Evolutionary conservation across 345 rosid species (phyloP).

Genomic region (Ceriops decandra): DNA sequence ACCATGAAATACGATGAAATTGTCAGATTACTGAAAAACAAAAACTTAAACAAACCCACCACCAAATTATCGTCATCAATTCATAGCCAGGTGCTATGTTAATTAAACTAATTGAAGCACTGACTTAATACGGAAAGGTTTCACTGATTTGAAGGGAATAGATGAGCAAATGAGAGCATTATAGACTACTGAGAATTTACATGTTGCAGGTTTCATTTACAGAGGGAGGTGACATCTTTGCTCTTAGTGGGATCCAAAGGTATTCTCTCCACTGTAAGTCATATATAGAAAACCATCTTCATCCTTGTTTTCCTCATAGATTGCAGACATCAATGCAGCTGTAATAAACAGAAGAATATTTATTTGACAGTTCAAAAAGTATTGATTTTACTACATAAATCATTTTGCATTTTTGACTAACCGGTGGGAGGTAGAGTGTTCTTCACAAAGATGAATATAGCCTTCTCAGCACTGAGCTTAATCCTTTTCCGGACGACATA

Average conservation of each 20-base stretch:
- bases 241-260: slow-evolving; percentile 41
- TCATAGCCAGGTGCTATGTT: not conserved
- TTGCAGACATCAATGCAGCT: slow-evolving; percentile 64
- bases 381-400: not conserved
- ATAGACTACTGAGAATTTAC: slow-evolving; percentile 31
- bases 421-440: slow-evolving; percentile 67
- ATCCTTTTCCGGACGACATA: slow-evolving; percentile 80
- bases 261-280: slow-evolving; percentile 77
- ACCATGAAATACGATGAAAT: too few relatives aligned
- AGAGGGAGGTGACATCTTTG: slow-evolving; percentile 10
- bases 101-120: not conserved
- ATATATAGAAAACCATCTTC: slow-evolving; percentile 77
- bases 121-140: not conserved
- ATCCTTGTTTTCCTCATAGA: slow-evolving; percentile 62
- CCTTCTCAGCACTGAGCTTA: slow-evolving; percentile 71
- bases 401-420: slow-evolving; percentile 16
- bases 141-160: not conserved
- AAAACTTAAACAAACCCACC: too few relatives aligned
- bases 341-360: slow-evolving; percentile 20
- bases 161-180: not conserved
- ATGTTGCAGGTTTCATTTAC: slow-evolving; percentile 26
- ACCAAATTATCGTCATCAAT: too few relatives aligned
- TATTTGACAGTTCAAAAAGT: not conserved
- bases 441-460: slow-evolving; percentile 64
- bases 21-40: too few relatives aligned